These are phyloP conservation scores for Penicillium egyptiacum DNA, from an alignment of 495 filamentous ascomycete genomes.

Conservation along the genomic window DNA sequence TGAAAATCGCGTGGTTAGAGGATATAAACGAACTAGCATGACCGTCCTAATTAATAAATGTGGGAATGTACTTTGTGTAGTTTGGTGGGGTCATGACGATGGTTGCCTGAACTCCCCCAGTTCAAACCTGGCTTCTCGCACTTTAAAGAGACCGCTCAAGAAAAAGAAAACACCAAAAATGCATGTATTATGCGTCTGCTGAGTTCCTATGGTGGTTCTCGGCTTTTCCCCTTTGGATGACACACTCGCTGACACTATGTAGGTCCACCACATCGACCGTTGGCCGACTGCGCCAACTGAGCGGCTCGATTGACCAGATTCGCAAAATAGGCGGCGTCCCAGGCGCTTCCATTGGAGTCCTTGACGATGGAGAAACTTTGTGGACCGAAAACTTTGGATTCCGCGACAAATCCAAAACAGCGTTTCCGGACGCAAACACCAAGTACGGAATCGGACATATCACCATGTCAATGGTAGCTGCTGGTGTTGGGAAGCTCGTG, in stretches of 20 bases:
- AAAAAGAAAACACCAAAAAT: neutral
- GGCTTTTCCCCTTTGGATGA: neutral
- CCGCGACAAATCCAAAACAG: neutral
- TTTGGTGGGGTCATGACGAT: neutral
- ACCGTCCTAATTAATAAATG: neutral
- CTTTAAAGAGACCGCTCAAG: too few relatives aligned
- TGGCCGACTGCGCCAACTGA: neutral
- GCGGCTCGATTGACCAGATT: neutral
- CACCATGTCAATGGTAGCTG: constrained; percentile 3
- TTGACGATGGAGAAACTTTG: neutral
- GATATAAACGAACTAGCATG: too few relatives aligned
- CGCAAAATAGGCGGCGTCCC: neutral
- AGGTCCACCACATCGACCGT: neutral
- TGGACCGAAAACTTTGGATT: constrained; percentile 1
- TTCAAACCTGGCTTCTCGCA: neutral
- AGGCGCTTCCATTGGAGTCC: neutral
- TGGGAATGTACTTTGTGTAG: neutral
- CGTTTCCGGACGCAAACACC: neutral
- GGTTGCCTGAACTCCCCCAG: neutral
- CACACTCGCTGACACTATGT: neutral
- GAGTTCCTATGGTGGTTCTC: neutral
- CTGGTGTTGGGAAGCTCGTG: constrained; percentile 4
- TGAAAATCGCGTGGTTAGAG: too few relatives aligned
- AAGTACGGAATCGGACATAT: constrained; percentile 1
- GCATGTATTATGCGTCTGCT: neutral